Conservation (phyloP, 1,139 yeast genomes). For the Wickerhamomyces sp. region DNA sequence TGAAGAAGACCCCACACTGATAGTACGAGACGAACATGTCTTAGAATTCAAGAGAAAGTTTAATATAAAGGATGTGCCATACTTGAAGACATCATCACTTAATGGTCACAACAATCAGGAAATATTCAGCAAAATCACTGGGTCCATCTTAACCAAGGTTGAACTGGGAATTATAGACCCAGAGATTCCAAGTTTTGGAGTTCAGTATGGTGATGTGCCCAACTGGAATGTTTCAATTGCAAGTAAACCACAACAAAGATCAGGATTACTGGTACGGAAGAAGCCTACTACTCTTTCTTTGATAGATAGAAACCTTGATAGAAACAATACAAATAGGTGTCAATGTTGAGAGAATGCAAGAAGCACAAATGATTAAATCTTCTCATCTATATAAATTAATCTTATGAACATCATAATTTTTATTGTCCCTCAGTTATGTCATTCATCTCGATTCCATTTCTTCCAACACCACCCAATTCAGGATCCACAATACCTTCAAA, state of each 20-base stretch:
- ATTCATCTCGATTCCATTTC: slow-evolving; percentile 14
- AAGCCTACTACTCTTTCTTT: slow-evolving; percentile 4
- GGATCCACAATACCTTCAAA: slow-evolving; percentile 74
- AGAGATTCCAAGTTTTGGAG: slow-evolving; percentile 37
- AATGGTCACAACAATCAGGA: slow-evolving; percentile 60
- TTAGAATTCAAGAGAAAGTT: slow-evolving; percentile 24
- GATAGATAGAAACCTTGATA: slow-evolving; percentile 1
- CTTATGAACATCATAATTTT: too few species aligned
- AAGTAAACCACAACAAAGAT: neutral
- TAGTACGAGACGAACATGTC: slow-evolving; percentile 30
- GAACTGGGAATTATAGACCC: slow-evolving; percentile 42
- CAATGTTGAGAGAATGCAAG: slow-evolving; percentile 1
- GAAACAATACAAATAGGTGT: neutral
- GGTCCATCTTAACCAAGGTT: slow-evolving; percentile 36
- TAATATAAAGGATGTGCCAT: slow-evolving; percentile 24
- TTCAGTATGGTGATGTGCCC: slow-evolving; percentile 41
- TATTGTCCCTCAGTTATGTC: slow-evolving; percentile 6
- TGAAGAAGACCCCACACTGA: slow-evolving; percentile 23
- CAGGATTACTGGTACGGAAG: neutral
- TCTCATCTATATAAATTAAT: too few species aligned
- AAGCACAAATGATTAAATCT: too few species aligned
- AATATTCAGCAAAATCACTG: slow-evolving; percentile 43
- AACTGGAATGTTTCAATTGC: slow-evolving; percentile 27
- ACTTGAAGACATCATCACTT: slow-evolving; percentile 42
- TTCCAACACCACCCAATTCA: slow-evolving; percentile 11